Conservation (phyloP, 2,329 filamentous ascomycete species). For the Neofusicoccum ribis region DNA sequence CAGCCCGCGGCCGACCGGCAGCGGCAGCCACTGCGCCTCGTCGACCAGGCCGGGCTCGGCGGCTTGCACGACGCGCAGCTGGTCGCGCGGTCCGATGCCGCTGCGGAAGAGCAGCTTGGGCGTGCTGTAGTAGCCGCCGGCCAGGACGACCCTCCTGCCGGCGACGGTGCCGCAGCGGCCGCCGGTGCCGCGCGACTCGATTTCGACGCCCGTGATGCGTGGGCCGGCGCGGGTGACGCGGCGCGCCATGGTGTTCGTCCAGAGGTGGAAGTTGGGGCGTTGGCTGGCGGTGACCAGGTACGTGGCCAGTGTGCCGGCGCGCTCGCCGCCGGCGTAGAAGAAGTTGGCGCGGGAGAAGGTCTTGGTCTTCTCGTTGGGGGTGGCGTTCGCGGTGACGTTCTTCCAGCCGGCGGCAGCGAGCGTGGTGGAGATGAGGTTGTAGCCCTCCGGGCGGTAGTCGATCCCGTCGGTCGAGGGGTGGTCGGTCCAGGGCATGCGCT, state of each 20-base stretch:
- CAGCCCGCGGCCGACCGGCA: slow-evolving; percentile 53
- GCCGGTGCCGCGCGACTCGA: slow-evolving; percentile 60
- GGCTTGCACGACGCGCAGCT: slow-evolving; percentile 47
- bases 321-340: slow-evolving; percentile 67
- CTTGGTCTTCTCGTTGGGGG: slow-evolving; percentile 64
- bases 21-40: slow-evolving; percentile 49
- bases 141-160: slow-evolving; percentile 66
- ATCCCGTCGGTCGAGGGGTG: slow-evolving; percentile 66
- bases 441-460: slow-evolving; percentile 67
- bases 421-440: slow-evolving; percentile 61
- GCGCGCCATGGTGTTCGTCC: slow-evolving; percentile 64
- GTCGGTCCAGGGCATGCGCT: slow-evolving; percentile 69
- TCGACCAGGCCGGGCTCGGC: slow-evolving; percentile 46
- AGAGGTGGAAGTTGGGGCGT: slow-evolving; percentile 66
- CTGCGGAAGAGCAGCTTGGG: slow-evolving; percentile 68
- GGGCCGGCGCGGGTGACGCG: slow-evolving; percentile 64
- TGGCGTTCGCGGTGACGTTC: slow-evolving; percentile 59
- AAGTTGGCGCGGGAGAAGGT: slow-evolving; percentile 65
- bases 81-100: slow-evolving; percentile 63
- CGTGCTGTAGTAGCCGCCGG: slow-evolving; percentile 68
- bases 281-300: slow-evolving; percentile 65
- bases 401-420: slow-evolving; percentile 64
- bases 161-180: slow-evolving; percentile 62
- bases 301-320: slow-evolving; percentile 69
- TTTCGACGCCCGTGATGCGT: slow-evolving; percentile 66